phyloP scores from a whole-genome alignment of 1,139 yeast species.

The Protomyces gravidus region DNA sequence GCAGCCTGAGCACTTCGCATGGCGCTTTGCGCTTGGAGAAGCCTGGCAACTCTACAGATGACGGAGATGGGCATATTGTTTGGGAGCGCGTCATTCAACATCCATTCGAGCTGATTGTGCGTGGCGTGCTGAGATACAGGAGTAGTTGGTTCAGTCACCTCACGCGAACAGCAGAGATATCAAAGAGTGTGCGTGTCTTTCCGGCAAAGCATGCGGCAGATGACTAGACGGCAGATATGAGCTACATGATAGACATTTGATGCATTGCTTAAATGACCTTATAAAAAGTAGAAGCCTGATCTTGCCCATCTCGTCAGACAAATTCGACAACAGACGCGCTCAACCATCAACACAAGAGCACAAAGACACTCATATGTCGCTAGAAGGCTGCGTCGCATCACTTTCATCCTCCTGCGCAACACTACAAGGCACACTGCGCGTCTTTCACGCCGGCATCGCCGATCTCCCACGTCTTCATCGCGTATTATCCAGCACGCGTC shows the following conservation, averaged over 20 bases:
- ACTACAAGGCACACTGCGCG: conserved; percentile 11
- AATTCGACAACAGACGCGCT: too few relatives aligned
- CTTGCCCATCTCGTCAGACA: neutral
- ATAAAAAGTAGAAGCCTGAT: too few relatives aligned
- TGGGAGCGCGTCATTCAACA: conserved; percentile 75
- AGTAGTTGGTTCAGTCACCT: conserved; percentile 8
- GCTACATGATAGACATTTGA: too few relatives aligned
- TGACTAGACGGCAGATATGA: too few relatives aligned
- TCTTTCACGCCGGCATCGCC: conserved; percentile 27
- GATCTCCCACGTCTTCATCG: conserved; percentile 29
- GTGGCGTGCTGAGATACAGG: conserved; percentile 71
- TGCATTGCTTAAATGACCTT: too few relatives aligned
- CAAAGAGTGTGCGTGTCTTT: conserved; percentile 13
- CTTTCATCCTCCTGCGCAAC: conserved; percentile 5
- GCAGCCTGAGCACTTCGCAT: conserved; percentile 43
- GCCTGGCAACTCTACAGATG: conserved; percentile 67
- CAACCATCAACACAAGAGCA: neutral
- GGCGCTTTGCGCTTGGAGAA: conserved; percentile 68
- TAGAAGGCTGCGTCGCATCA: conserved; percentile 18
- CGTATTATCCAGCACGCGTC: conserved; percentile 21
- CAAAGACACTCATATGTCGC: conserved; percentile 8
- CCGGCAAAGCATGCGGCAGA: conserved; percentile 10
- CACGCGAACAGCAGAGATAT: conserved; percentile 14
- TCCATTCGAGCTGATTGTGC: conserved; percentile 78
- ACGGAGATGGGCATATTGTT: conserved; percentile 44